Evolutionary conservation across 2,329 filamentous ascomycete genomes (phyloP).

Genomic region (Diaporthe helianthi): DNA sequence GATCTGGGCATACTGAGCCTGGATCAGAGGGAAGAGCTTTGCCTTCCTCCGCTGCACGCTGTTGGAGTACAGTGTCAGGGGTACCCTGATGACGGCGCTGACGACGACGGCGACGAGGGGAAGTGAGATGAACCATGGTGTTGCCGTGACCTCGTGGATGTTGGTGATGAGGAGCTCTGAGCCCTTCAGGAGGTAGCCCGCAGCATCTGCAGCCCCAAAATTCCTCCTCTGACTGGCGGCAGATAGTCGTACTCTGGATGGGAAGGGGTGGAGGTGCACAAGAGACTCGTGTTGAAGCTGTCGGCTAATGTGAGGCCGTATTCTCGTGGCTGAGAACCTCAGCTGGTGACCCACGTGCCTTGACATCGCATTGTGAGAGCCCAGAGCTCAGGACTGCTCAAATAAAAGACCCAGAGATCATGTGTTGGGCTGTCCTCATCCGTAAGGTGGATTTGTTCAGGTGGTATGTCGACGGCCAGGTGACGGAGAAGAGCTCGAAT

Average conservation of each 20-base stretch:
- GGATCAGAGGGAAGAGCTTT: slow-evolving; percentile 42
- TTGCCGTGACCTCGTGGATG: slow-evolving; percentile 50
- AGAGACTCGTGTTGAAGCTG: slow-evolving; percentile 24
- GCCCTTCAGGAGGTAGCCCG: slow-evolving; percentile 44
- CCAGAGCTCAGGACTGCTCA: slow-evolving; percentile 16
- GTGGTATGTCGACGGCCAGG: background rate
- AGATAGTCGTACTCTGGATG: background rate
- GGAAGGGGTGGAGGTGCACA: background rate
- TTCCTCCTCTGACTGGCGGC: slow-evolving; percentile 27
- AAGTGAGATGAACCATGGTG: slow-evolving; percentile 63
- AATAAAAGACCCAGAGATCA: background rate
- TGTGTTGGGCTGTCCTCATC: background rate
- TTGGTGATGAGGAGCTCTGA: slow-evolving; percentile 53
- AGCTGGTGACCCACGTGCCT: slow-evolving; percentile 29
- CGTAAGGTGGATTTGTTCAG: background rate
- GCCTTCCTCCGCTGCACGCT: slow-evolving; percentile 41
- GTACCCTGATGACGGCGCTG: slow-evolving; percentile 54
- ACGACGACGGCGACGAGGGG: slow-evolving; percentile 58
- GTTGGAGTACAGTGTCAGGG: slow-evolving; percentile 51
- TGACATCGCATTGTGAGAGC: slow-evolving; percentile 32
- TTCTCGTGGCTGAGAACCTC: slow-evolving; percentile 29
- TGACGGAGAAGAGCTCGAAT: background rate
- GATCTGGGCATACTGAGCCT: slow-evolving; percentile 44
- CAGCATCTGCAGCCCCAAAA: slow-evolving; percentile 45
- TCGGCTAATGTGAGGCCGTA: slow-evolving; percentile 6